Conservation (phyloP, 1,284 basidiomycete genomes). For the Ceratorhiza oryzae-sativae region DNA sequence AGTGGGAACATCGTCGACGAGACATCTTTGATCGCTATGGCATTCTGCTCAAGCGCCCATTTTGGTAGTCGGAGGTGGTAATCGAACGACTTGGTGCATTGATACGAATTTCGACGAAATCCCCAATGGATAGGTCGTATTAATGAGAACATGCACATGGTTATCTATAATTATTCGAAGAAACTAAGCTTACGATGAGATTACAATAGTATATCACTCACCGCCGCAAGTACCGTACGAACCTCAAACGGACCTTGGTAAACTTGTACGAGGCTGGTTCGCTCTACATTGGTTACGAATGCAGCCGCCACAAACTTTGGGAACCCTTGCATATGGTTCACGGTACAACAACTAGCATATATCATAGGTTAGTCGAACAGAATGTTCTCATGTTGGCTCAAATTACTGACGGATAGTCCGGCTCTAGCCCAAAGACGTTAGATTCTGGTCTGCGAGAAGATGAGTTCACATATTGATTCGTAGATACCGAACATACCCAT, state of each 20-base stretch:
- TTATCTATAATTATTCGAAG: not conserved
- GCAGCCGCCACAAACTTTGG: constrained; percentile 32
- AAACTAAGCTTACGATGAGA: not conserved
- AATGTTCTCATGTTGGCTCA: too few species aligned
- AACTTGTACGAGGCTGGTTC: not conserved
- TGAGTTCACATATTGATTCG: not conserved
- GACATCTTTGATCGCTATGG: not conserved
- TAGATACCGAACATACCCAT: constrained; percentile 53
- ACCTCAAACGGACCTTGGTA: constrained; percentile 17
- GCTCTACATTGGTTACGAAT: constrained; percentile 5
- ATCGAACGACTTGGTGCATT: constrained; percentile 4
- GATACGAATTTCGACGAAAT: not conserved
- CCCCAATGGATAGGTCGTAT: constrained; percentile 18
- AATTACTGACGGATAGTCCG: constrained; percentile 57
- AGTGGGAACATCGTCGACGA: not conserved
- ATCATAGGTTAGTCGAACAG: too few species aligned
- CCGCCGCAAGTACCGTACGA: not conserved
- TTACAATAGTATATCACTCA: not conserved
- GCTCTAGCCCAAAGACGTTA: constrained; percentile 63
- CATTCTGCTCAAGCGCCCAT: constrained; percentile 4
- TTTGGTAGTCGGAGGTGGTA: constrained; percentile 1
- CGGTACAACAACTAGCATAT: constrained; percentile 8
- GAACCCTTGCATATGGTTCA: constrained; percentile 29
- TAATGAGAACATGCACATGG: not conserved
- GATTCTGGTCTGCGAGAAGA: constrained; percentile 56